Base-by-base conservation (phyloP, 306 rosid genomes). In the Citrullus amarus region DNA sequence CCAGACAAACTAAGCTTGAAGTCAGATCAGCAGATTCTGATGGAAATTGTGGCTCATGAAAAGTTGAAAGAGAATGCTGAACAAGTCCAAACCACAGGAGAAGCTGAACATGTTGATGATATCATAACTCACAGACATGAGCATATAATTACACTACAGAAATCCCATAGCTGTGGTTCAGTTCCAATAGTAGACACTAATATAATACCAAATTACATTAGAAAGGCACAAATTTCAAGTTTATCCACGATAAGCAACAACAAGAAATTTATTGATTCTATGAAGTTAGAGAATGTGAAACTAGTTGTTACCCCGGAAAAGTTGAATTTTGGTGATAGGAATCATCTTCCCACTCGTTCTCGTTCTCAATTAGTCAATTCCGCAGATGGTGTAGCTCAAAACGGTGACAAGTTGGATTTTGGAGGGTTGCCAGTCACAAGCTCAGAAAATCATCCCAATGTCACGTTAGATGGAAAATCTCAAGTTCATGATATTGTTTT, bases 21-120 rank as follows among this genome's bases (percentile, higher is more conserved):
- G 81, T 82, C 96, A 25, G 91, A 92, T 82, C 86, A 88, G 86
- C 96, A 95, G 82, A 85, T 92, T 86, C 87, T 95, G 79, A 95
- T 92, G 58, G 99, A 91, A 86, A 95, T 96, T 68, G 91, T 91
- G 62, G 93, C 99, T 54, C 98, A 91, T 46, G 91, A 91, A 84
- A 95, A 83, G 85, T 85, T 92, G 82, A 92, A 96, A 88, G 93
- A 92, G 78, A 88, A 87, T 84, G 96, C 93, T 41, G 96, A 91
- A 84, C 96, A 91, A 85, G 80, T 88, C 6, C 93, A 88, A 81
- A 88, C 87, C 77, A 88, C 81, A 1, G 97, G 82, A 48, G 99
- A 92, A 82, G 93, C 85, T 34, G 93, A 92, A 79, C 84, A 87
- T 81, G 87, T 92, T 82, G 97, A 90, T 84, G 86, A 91, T 79